phyloP scores from a whole-genome alignment of 163 green algal species.

The Smithsoniella earleae region DNA sequence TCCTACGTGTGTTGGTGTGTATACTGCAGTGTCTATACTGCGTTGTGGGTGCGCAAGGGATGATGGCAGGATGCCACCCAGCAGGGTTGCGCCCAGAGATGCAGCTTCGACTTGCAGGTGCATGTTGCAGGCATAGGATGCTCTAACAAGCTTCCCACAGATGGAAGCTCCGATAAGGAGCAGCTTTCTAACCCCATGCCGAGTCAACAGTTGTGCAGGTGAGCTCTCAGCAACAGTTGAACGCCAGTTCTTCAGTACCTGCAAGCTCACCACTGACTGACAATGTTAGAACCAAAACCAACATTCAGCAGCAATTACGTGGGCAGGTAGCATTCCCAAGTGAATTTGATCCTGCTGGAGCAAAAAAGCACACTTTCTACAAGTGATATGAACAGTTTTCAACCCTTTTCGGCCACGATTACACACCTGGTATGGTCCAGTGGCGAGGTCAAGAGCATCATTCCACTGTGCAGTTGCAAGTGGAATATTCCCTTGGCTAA shows the following conservation, averaged over 20 bases:
- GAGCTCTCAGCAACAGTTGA: slow-evolving; percentile 34
- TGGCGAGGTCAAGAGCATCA: slow-evolving; percentile 47
- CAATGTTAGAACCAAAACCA: not conserved
- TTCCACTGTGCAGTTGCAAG: slow-evolving; percentile 44
- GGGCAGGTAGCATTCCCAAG: not conserved
- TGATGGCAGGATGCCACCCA: slow-evolving; percentile 39
- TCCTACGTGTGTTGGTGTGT: slow-evolving; percentile 37
- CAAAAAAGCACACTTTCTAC: not conserved
- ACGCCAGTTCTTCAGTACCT: slow-evolving; percentile 51
- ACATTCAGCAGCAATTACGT: not conserved
- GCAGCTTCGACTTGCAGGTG: slow-evolving; percentile 39
- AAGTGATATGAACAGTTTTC: not conserved
- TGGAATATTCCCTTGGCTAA: slow-evolving; percentile 49
- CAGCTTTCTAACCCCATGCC: slow-evolving; percentile 47
- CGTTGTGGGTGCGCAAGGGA: slow-evolving; percentile 52
- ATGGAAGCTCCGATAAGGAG: slow-evolving; percentile 46
- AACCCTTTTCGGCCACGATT: not conserved
- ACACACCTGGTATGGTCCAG: slow-evolving; percentile 53
- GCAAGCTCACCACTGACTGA: not conserved
- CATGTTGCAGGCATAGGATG: slow-evolving; percentile 37
- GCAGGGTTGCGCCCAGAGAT: slow-evolving; percentile 41
- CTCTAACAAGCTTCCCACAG: slow-evolving; percentile 48
- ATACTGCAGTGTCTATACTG: slow-evolving; percentile 42
- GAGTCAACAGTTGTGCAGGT: slow-evolving; percentile 37
- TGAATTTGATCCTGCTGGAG: not conserved